These are phyloP conservation scores for Aspergillus udagawae DNA, from an alignment of 2,329 filamentous ascomycete species.

Conservation along the genomic window DNA sequence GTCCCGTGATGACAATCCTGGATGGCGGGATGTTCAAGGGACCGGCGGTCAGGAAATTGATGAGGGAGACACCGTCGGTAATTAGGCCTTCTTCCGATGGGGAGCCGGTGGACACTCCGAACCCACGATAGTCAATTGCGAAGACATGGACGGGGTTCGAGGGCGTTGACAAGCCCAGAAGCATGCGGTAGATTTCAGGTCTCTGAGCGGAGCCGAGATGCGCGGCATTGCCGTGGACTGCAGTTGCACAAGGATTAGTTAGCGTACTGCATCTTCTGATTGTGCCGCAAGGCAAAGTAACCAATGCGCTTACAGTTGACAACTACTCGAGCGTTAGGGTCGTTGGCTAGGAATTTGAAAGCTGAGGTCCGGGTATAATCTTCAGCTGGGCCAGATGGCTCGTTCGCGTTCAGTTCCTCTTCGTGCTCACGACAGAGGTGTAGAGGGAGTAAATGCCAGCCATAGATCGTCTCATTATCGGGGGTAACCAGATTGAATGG, in stretches of 20 bases:
- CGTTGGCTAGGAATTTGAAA: conserved; percentile 48
- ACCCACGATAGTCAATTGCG: conserved; percentile 89
- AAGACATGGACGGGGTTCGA: conserved; percentile 67
- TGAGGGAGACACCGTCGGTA: conserved; percentile 67
- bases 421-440: conserved; percentile 72
- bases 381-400: conserved; percentile 48
- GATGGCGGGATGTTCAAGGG: conserved; percentile 64
- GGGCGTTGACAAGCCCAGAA: conserved; percentile 66
- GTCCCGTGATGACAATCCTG: conserved; percentile 76
- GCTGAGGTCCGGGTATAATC: conserved; percentile 48
- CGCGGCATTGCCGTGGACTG: conserved; percentile 66
- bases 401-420: conserved; percentile 52
- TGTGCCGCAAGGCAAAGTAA: background rate
- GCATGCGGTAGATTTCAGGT: conserved; percentile 70
- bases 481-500: conserved; percentile 73
- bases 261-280: background rate
- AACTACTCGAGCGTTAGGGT: conserved; percentile 51
- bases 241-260: conserved; percentile 5
- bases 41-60: conserved; percentile 58
- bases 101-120: conserved; percentile 72
- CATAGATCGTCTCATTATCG: conserved; percentile 75
- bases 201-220: conserved; percentile 76
- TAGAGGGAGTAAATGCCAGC: conserved; percentile 85
- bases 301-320: conserved; percentile 47
- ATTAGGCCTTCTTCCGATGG: conserved; percentile 80